Evolutionary conservation across 1,139 yeast species (phyloP), one percentile per base, ranked within the genome.

Genomic region (Groenewaldozyma auringiensis): DNA sequence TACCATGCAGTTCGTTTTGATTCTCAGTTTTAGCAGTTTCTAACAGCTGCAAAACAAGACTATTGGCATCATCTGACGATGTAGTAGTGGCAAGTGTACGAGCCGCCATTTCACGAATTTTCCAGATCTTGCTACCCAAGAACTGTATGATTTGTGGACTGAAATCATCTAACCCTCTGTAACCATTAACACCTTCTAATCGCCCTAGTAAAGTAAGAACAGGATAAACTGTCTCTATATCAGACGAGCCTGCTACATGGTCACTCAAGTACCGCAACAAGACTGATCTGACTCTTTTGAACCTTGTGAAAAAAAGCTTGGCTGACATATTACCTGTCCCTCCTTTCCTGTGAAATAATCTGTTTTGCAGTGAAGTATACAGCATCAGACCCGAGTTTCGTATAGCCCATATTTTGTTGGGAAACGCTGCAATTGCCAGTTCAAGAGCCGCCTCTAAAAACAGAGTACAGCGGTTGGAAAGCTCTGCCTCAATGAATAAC

Each of bases 381-480:
- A 92, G 70, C 97, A 92, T 92, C 25, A 89, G 83, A 0, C 95
- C 87, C 63, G 96, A 86, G 62, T 92, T 92, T 56, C 96, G 72
- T 29, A 92, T 74, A 0, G 95, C 80, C 97, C 97, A 89, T 29
- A 79, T 70, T 0, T 72, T 67, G 2, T 85, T 78, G 1, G 76
- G 71, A 62, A 89, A 86, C 34, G 80, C 74, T 1, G 66, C 55
- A 37, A 92, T 69, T 0, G 94, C 71, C 21, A 86, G 62, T 21
- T 71, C 71, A 35, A 89, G 66, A 0, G 85, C 81, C 13, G 66
- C 64, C 48, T 79, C 81, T 8, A 83, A 71, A 58, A 71, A 79
- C 1, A 64, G 62, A 0, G 73, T 63, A n/a, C 83, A 74, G 1
- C 70, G 65, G 2, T 68, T 70, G 0, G 87, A 68, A 32, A 92